A percentile compares a stretch with the other conserved stretches of the same genome.
Evolutionary conservation across 768 basidiomycete species (phyloP).

Genomic region (Cubamyces sp.): DNA sequence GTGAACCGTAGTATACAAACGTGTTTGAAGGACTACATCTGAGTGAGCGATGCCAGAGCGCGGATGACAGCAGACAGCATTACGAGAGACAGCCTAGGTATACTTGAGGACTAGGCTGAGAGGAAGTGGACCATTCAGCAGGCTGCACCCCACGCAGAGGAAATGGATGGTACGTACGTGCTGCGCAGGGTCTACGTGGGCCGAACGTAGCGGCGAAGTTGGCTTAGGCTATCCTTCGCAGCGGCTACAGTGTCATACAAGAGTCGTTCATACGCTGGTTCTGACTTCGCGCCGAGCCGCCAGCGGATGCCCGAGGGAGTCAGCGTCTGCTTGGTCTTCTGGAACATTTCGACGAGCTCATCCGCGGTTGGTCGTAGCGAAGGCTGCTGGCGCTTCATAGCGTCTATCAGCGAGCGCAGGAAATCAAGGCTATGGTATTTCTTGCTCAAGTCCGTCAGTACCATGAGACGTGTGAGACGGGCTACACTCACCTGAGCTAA

Average conservation of each 20-base stretch:
- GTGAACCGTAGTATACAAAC: no score
- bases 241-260: conserved; percentile 24
- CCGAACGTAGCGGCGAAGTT: background rate
- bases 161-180: background rate
- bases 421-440: conserved; percentile 19
- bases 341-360: background rate
- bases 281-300: conserved; percentile 16
- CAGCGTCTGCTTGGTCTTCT: conserved; percentile 1
- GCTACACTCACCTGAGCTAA: conserved; percentile 20
- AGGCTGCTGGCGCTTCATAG: conserved; percentile 20
- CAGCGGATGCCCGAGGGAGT: conserved; percentile 8
- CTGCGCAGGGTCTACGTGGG: background rate
- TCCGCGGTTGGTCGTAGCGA: conserved; percentile 10
- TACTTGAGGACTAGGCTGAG: no score
- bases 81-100: no score
- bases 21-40: no score
- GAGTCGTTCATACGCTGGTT: conserved; percentile 16
- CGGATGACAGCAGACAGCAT: no score
- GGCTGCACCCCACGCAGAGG: no score
- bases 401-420: conserved; percentile 11
- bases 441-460: background rate
- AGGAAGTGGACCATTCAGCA: no score
- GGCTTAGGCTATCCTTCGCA: conserved; percentile 16
- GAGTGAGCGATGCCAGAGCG: no score
- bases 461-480: background rate